Conservation (phyloP, 1,139 yeast species). For the Candida gigantensis region DNA sequence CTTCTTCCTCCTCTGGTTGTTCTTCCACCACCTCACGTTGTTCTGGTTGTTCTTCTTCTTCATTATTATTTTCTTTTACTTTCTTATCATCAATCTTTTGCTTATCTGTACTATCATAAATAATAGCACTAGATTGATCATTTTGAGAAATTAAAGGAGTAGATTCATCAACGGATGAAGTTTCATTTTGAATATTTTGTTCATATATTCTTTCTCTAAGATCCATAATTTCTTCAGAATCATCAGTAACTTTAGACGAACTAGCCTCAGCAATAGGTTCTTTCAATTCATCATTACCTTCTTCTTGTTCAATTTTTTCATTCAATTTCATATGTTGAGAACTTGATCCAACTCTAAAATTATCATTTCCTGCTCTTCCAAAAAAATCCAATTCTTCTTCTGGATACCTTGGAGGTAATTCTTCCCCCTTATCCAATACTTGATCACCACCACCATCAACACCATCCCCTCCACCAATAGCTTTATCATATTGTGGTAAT, state of each 20-base stretch:
- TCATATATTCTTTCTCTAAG: conserved; percentile 40
- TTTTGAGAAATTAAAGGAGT: conserved; percentile 14
- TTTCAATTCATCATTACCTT: conserved; percentile 17
- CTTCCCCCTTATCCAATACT: conserved; percentile 71
- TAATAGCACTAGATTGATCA: too few relatives aligned
- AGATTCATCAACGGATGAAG: conserved; percentile 11
- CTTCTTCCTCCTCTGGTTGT: not conserved
- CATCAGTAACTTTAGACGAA: conserved; percentile 31
- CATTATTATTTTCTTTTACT: not conserved
- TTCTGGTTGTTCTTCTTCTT: not conserved
- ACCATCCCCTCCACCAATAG: conserved; percentile 18
- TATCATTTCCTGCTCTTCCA: conserved; percentile 40
- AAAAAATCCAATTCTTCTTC: conserved; percentile 65
- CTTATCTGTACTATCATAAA: not conserved
- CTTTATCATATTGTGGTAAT: conserved; percentile 40
- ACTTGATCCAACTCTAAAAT: conserved; percentile 24
- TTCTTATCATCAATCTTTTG: not conserved
- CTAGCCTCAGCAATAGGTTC: conserved; percentile 16
- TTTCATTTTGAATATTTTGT: conserved; percentile 21
- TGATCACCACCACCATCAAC: conserved; percentile 41
- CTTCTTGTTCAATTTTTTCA: conserved; percentile 16
- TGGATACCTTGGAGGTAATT: conserved; percentile 68
- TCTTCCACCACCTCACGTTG: not conserved
- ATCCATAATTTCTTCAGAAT: conserved; percentile 44
- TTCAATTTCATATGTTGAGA: conserved; percentile 19